Evolutionary conservation across 345 rosid species (phyloP).

Genomic region (Gossypium turneri): DNA sequence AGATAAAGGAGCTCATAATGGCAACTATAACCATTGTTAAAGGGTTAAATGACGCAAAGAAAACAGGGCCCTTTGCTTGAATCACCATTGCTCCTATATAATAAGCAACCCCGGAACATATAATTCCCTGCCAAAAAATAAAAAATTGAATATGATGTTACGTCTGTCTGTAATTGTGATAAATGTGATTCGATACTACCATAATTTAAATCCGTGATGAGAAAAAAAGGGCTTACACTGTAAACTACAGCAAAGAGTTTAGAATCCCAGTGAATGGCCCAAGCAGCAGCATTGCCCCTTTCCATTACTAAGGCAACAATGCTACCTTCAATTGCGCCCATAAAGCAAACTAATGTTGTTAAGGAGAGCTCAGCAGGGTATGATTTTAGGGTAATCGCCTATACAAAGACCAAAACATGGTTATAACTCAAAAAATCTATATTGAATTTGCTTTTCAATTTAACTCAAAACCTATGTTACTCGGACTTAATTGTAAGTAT

Average conservation of each 20-base stretch:
- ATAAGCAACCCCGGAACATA: conserved; percentile 38
- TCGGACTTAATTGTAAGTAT: not conserved
- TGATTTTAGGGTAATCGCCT: conserved; percentile 69
- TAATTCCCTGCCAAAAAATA: conserved; percentile 35
- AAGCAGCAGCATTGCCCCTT: conserved; percentile 38
- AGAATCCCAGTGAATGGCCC: conserved; percentile 59
- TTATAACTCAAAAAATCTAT: not conserved
- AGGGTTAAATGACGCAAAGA: conserved; percentile 49
- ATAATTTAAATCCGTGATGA: not conserved
- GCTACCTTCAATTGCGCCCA: conserved; percentile 60
- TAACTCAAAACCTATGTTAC: not conserved
- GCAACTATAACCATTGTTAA: conserved; percentile 45
- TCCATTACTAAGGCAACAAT: conserved; percentile 52
- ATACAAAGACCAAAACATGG: not conserved
- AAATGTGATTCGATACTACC: not conserved
- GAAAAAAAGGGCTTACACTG: conserved; percentile 32
- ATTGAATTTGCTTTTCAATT: not conserved
- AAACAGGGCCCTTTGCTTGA: conserved; percentile 53
- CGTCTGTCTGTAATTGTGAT: too few relatives aligned
- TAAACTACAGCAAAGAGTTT: conserved; percentile 56
- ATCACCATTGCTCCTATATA: conserved; percentile 40
- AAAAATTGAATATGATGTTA: not conserved
- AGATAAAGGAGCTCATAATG: conserved; percentile 38
- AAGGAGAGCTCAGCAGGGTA: conserved; percentile 80
- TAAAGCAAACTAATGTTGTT: conserved; percentile 59